These are phyloP conservation scores for Pythium pyrilobum DNA, from an alignment of 352 stramenopile species.

Conservation along the genomic window DNA sequence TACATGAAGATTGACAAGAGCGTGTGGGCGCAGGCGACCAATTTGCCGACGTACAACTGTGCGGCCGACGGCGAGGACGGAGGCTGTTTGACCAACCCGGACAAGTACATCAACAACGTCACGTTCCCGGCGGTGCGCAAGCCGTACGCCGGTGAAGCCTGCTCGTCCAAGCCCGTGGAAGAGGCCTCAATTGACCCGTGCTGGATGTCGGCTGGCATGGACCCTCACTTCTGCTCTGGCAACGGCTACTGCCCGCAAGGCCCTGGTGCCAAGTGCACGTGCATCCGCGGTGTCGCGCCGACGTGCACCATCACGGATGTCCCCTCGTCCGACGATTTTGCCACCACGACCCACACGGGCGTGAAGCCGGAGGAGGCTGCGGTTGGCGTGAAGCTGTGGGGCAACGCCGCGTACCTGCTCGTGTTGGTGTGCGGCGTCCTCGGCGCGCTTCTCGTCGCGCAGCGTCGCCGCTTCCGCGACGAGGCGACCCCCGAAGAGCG, in stretches of 20 bases:
- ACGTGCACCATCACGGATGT: conserved; percentile 5
- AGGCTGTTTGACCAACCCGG: conserved; percentile 47
- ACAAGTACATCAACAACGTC: conserved; percentile 61
- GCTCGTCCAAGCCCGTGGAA: conserved; percentile 8
- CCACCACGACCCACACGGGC: not conserved
- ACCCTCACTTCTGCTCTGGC: conserved; percentile 64
- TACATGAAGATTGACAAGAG: conserved; percentile 48
- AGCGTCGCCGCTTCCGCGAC: conserved; percentile 7
- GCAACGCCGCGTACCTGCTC: conserved; percentile 3
- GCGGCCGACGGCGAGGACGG: conserved; percentile 49
- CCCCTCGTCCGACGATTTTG: not conserved
- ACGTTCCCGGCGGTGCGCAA: conserved; percentile 47
- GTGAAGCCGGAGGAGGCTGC: not conserved
- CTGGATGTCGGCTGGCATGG: conserved; percentile 62
- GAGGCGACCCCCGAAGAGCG: not conserved
- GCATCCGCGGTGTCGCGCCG: conserved; percentile 18
- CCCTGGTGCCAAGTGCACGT: conserved; percentile 62
- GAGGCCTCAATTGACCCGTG: conserved; percentile 65
- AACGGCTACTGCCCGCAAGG: conserved; percentile 60
- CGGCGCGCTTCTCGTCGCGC: not conserved
- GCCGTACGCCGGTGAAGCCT: conserved; percentile 37
- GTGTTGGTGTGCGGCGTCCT: conserved; percentile 12
- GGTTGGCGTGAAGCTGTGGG: conserved; percentile 1
- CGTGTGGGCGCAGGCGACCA: conserved; percentile 45
- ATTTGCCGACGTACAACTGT: conserved; percentile 65